Percentiles rank a stretch among this genome's conserved stretches.
These are phyloP conservation scores for Globisporangium alternatum DNA, from an alignment of 352 stramenopile species.

Conservation along the genomic window DNA sequence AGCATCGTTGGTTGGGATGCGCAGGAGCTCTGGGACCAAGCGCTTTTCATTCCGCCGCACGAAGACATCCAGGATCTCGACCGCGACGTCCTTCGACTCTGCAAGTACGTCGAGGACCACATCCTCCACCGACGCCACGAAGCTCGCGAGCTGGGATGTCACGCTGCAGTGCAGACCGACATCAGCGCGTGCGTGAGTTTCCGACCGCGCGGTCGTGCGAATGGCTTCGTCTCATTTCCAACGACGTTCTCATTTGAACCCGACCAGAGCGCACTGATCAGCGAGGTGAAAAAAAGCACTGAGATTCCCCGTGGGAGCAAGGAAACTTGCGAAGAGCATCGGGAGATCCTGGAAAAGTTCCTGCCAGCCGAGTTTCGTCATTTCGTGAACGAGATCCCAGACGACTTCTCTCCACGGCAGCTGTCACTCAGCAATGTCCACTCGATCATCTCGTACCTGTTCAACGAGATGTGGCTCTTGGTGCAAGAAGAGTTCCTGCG, in stretches of 20 bases:
- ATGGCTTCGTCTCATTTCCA: conserved; percentile 18
- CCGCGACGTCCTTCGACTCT: conserved; percentile 32
- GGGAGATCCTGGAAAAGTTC: conserved; percentile 31
- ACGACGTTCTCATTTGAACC: conserved; percentile 11
- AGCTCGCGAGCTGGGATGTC: not conserved
- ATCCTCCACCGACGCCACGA: conserved; percentile 19
- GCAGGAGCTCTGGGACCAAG: conserved; percentile 54
- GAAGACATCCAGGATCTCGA: conserved; percentile 53
- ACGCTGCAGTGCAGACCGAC: conserved; percentile 29
- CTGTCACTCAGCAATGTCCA: conserved; percentile 36
- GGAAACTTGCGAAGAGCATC: conserved; percentile 18
- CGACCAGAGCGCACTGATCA: not conserved
- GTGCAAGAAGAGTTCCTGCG: conserved; percentile 33
- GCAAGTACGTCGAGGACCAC: conserved; percentile 29
- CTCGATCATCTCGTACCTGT: conserved; percentile 41
- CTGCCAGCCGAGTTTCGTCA: conserved; percentile 29
- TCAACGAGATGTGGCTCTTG: conserved; percentile 45
- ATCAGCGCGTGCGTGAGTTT: conserved; percentile 26
- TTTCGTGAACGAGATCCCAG: conserved; percentile 27
- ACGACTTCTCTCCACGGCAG: conserved; percentile 37
- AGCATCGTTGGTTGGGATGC: conserved; percentile 44
- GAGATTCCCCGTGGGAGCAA: not conserved
- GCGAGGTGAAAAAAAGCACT: not conserved
- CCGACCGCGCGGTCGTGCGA: conserved; percentile 15
- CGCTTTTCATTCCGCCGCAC: conserved; percentile 50